These are phyloP conservation scores for Penicillium parvum DNA, from an alignment of 495 filamentous ascomycete species.

Conservation along the genomic window DNA sequence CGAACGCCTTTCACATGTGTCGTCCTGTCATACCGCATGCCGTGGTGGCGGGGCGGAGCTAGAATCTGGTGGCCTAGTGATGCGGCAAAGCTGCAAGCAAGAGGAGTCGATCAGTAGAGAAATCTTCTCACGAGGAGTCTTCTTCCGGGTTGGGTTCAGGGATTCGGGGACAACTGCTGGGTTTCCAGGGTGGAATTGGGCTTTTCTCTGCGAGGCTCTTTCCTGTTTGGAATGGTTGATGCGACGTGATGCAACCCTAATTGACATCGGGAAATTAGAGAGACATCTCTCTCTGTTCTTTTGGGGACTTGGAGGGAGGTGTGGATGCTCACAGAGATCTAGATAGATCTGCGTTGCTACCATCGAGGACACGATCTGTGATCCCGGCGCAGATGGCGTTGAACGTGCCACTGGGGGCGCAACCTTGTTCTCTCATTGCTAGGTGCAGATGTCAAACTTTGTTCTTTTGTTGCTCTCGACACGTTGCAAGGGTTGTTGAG, in stretches of 20 bases:
- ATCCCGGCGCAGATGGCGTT: slow-evolving; percentile 4
- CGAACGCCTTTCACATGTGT: slow-evolving; percentile 25
- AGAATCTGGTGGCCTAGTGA: slow-evolving; percentile 17
- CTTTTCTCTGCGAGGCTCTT: slow-evolving; percentile 21
- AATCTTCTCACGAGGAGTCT: neutral
- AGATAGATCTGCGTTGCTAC: slow-evolving; percentile 17
- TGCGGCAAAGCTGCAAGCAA: neutral
- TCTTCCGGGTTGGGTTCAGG: too few relatives aligned
- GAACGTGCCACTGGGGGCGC: slow-evolving; percentile 7
- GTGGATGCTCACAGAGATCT: slow-evolving; percentile 6
- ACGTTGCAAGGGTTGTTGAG: too few relatives aligned
- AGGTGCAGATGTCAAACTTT: neutral
- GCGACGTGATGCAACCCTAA: slow-evolving; percentile 29
- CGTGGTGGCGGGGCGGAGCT: slow-evolving; percentile 5
- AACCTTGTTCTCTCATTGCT: slow-evolving; percentile 8
- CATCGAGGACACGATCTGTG: slow-evolving; percentile 15
- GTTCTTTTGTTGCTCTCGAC: neutral
- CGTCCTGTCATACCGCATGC: slow-evolving; percentile 17
- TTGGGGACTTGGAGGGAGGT: neutral
- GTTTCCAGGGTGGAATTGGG: slow-evolving; percentile 13
- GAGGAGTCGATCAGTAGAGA: neutral
- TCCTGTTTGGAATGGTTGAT: slow-evolving; percentile 21
- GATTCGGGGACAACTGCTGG: neutral
- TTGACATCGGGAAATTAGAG: slow-evolving; percentile 21
- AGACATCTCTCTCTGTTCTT: too few relatives aligned